A percentile compares a stretch with the other conserved stretches of the same genome.
Conservation (phyloP, 306 rosid species). For the Herpetospermum pedunculosum region DNA sequence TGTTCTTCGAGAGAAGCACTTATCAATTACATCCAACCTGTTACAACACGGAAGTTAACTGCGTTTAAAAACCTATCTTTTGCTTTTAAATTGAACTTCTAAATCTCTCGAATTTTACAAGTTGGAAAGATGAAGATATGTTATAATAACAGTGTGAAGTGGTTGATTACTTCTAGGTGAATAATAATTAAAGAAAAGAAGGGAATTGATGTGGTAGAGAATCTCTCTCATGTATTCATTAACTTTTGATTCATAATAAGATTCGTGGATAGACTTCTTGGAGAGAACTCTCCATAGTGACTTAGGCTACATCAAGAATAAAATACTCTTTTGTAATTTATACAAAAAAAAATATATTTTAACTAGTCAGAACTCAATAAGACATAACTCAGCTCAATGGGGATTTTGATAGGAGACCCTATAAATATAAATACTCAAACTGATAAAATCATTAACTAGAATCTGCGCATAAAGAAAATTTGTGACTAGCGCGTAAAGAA, state of each 20-base stretch:
- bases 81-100: neutral
- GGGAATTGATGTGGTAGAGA: too few species aligned
- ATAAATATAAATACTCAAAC: neutral
- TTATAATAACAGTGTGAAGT: neutral
- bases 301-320: too few species aligned
- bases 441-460: neutral
- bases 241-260: too few species aligned
- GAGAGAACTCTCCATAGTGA: too few species aligned
- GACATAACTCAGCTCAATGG: neutral
- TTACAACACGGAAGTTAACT: slow-evolving; percentile 1
- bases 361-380: neutral
- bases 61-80: neutral
- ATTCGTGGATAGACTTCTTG: too few species aligned
- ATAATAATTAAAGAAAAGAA: neutral
- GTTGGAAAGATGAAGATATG: neutral
- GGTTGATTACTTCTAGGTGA: neutral
- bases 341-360: neutral
- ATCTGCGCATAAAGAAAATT: neutral
- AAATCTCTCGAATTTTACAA: neutral
- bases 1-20: slow-evolving; percentile 67
- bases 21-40: slow-evolving; percentile 69
- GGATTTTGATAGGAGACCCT: neutral
- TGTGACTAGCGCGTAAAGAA: neutral
- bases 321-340: neutral
- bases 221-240: too few species aligned